Conservation (phyloP, 768 basidiomycete species). For the Tremella fuciformis region DNA sequence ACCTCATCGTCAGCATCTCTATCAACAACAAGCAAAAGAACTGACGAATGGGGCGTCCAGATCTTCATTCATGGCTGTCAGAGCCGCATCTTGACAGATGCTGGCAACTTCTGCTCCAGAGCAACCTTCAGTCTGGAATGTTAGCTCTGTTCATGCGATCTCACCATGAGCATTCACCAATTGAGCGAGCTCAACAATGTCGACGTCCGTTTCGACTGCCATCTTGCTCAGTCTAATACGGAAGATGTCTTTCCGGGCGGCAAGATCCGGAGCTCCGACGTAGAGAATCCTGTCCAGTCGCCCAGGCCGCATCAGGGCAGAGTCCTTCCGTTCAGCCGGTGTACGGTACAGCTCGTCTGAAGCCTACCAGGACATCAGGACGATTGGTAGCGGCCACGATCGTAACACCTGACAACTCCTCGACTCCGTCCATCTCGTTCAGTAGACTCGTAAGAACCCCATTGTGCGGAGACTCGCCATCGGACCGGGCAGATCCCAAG, state of each 20-base stretch:
- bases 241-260: slow-evolving; percentile 79
- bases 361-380: slow-evolving; percentile 76
- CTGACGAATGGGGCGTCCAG: slow-evolving; percentile 73
- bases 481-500: slow-evolving; percentile 71
- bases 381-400: slow-evolving; percentile 94
- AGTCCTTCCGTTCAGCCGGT: slow-evolving; percentile 61
- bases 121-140: slow-evolving; percentile 78
- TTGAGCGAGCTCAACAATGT: slow-evolving; percentile 65
- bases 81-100: slow-evolving; percentile 92
- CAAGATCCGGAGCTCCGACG: slow-evolving; percentile 83
- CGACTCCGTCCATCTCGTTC: slow-evolving; percentile 98
- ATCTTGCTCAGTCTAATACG: slow-evolving; percentile 72
- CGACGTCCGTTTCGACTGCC: slow-evolving; percentile 70
- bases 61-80: slow-evolving; percentile 84
- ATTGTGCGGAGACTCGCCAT: slow-evolving; percentile 59
- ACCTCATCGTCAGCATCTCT: slow-evolving; percentile 59
- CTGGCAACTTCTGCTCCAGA: slow-evolving; percentile 91
- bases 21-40: slow-evolving; percentile 12
- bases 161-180: slow-evolving; percentile 57
- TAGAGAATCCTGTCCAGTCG: slow-evolving; percentile 90
- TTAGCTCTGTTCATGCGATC: not conserved
- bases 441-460: slow-evolving; percentile 88
- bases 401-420: slow-evolving; percentile 90
- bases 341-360: not conserved
- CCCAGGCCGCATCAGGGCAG: slow-evolving; percentile 91